Percentiles rank a stretch among this genome's conserved stretches.
Conservation (phyloP, 495 filamentous ascomycete species). For the Darksidea phi region DNA sequence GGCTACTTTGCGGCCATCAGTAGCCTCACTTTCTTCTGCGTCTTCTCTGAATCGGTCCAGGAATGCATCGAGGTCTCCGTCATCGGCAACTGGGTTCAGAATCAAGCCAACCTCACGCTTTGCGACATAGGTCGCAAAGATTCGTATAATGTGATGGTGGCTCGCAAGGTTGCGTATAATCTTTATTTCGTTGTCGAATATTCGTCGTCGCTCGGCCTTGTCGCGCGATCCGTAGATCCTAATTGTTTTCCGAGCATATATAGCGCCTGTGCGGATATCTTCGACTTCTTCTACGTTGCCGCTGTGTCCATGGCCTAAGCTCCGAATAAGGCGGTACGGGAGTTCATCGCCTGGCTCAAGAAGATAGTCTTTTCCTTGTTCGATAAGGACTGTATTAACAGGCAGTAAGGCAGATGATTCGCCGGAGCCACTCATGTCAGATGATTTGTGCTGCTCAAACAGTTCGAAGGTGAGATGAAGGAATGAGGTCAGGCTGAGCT, state of each 20-base stretch:
- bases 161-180: constrained; percentile 12
- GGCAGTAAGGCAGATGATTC: too few relatives aligned
- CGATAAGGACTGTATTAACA: too few relatives aligned
- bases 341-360: too few relatives aligned
- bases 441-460: too few relatives aligned
- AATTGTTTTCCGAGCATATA: constrained; percentile 25
- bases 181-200: constrained; percentile 15
- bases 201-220: background rate
- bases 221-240: constrained; percentile 1
- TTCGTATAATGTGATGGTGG: constrained; percentile 24
- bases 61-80: constrained; percentile 20
- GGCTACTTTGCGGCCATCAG: too few relatives aligned
- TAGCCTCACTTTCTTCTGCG: too few relatives aligned
- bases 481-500: too few relatives aligned
- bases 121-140: constrained; percentile 21
- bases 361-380: too few relatives aligned
- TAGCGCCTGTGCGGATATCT: constrained; percentile 9
- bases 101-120: constrained; percentile 19
- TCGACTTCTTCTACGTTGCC: constrained; percentile 18
- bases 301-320: constrained; percentile 9
- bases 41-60: background rate
- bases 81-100: constrained; percentile 22
- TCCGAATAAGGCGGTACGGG: too few relatives aligned
- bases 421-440: too few relatives aligned
- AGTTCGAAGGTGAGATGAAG: too few relatives aligned